Base-by-base conservation (phyloP, 257 asterid genomes). In the Voacanga thouarsii region DNA sequence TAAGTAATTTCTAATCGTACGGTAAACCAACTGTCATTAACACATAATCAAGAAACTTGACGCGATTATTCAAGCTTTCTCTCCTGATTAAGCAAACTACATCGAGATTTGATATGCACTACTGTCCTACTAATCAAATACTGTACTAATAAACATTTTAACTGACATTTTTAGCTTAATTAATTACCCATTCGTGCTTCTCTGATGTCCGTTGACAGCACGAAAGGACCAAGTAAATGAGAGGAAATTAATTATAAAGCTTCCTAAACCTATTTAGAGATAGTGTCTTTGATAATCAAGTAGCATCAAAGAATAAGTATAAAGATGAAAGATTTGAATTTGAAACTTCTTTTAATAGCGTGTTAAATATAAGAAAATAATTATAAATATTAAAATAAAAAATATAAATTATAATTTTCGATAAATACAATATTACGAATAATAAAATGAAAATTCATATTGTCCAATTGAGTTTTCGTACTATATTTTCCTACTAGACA, bases 31-130 rank as follows among this genome's bases (percentile, higher is more conserved):
- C 88, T 87, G 88, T 73, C 86, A 81, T 73, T 50, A 79, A 71
- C 79, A 76, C 68, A 68, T 55, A 74, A 67, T 74, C 80, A 72
- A 47, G 60, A 65, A 83, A 80, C 73, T 78, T 63, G 63, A 56
- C 77, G n/a, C 61, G 43, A 60, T 67, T 37, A 39, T 56, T 33
- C 37, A 19, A 71, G 33, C 66, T 63, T 75, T 71, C 75, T 76
- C 74, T 65, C 85, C 73, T 75, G 72, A 80, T 64, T 14, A 84
- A 71, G 81, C 81, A 74, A 74, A 71, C 72, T 66, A 66, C 72
- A 78, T 79, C 72, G 88, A 41, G 81, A 70, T 84, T 75, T 79
- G 88, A 81, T 81, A 60, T 26, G 53, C 82, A 83, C 92, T 83
- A 85, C 78, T 81, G 81, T 80, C 74, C 73, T n/a, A 4, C 65